A percentile compares a stretch with the other conserved stretches of the same genome.
Evolutionary conservation across 2,329 filamentous ascomycete genomes (phyloP).

Genomic region (Cryphonectria parasitica): DNA sequence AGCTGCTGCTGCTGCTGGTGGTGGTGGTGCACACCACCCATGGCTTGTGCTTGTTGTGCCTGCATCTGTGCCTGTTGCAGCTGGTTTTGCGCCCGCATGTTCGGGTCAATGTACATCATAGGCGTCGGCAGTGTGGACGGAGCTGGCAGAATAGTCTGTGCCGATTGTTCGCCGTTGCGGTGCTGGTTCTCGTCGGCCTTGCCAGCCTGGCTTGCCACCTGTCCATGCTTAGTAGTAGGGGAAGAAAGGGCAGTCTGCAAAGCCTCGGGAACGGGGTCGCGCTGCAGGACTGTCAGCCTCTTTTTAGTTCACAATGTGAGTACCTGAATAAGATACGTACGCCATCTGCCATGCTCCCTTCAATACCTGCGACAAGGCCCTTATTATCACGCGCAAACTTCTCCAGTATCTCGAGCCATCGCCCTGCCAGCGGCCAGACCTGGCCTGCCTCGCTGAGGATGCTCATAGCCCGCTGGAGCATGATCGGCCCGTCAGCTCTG

Average conservation of each 20-base stretch:
- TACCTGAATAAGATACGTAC: conserved; percentile 35
- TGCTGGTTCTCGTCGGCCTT: conserved; percentile 16
- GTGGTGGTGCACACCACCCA: conserved; percentile 32
- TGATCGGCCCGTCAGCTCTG: conserved; percentile 46
- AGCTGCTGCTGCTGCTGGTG: conserved; percentile 32
- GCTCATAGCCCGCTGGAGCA: conserved; percentile 49
- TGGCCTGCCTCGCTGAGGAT: conserved; percentile 54
- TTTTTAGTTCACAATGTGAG: conserved; percentile 28
- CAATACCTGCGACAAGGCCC: conserved; percentile 43
- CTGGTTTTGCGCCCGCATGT: conserved; percentile 31
- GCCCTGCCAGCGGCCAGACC: conserved; percentile 57
- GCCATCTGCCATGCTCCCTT: conserved; percentile 57
- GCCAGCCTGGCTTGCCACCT: conserved; percentile 16
- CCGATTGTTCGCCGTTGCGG: conserved; percentile 25
- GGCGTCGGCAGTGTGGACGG: conserved; percentile 29
- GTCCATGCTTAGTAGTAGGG: conserved; percentile 21
- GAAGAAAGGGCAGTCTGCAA: conserved; percentile 31
- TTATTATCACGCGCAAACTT: conserved; percentile 51
- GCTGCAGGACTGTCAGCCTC: conserved; percentile 36
- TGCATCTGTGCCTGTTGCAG: conserved; percentile 30
- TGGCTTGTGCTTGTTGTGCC: conserved; percentile 30
- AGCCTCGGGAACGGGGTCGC: conserved; percentile 36
- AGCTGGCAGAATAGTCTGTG: conserved; percentile 30
- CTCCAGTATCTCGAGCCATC: conserved; percentile 56
- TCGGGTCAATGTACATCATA: conserved; percentile 34